Conservation (phyloP, 768 basidiomycete species). For the Dioszegia aurantiaca region DNA sequence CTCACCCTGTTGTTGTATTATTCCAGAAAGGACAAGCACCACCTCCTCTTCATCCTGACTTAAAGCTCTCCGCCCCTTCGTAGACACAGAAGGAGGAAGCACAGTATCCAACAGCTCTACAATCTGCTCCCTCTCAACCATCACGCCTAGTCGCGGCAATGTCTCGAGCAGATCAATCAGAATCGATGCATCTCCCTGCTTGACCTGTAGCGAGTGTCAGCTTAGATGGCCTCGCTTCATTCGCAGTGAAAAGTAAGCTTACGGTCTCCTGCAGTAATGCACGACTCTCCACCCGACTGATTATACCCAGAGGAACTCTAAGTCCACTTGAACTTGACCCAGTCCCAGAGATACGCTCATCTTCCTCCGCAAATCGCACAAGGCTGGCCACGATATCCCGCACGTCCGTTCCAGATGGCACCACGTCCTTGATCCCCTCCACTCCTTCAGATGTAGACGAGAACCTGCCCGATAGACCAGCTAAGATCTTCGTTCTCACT, state of each 20-base stretch:
- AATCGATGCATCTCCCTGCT: not conserved
- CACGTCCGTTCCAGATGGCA: not conserved
- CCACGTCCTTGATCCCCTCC: not conserved
- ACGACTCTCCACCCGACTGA: slow-evolving; percentile 60
- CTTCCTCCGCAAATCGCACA: not conserved
- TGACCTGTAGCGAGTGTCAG: not conserved
- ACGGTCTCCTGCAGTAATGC: slow-evolving; percentile 61
- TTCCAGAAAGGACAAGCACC: not conserved
- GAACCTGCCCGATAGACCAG: not conserved
- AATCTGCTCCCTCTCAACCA: slow-evolving; percentile 55
- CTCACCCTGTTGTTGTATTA: slow-evolving; percentile 18
- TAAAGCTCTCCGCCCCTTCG: not conserved
- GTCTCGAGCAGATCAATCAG: slow-evolving; percentile 46
- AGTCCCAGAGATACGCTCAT: not conserved
- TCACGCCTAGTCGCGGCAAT: slow-evolving; percentile 53
- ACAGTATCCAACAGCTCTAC: slow-evolving; percentile 57
- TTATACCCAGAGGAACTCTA: slow-evolving; percentile 55
- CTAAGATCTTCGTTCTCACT: not conserved
- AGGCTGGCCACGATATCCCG: not conserved
- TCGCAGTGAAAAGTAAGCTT: slow-evolving; percentile 33
- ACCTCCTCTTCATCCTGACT: not conserved
- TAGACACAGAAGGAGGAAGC: slow-evolving; percentile 39
- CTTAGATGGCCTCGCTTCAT: not conserved
- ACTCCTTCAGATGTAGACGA: not conserved
- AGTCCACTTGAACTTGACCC: not conserved